Base-by-base conservation (phyloP, 495 filamentous ascomycete species). In the Trichodelitschia bisporula region DNA sequence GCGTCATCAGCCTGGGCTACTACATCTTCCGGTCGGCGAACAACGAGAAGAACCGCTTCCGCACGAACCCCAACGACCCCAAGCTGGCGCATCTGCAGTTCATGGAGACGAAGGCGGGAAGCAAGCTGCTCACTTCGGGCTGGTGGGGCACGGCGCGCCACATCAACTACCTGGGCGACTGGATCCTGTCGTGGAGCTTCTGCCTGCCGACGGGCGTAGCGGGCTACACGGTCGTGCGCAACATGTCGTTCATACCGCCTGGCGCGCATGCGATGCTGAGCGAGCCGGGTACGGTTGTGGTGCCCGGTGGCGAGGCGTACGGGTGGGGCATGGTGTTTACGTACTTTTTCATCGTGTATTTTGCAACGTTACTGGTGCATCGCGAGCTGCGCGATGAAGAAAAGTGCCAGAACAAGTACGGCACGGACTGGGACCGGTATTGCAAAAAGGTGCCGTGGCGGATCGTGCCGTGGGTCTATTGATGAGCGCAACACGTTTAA, bases 151-250 rank as follows among this genome's bases (percentile, higher is more conserved):
- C 62, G 14, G 73, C 80, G 9, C 62, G 89, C 12, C 89, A 97
- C 48, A 84, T 93, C 58, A 97, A 95, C 55, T 95, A 97, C 48
- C 51, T 90, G n/a, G 89, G 84, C 23, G 86, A 97, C 52, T 95
- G 84, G 84, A 53, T 83, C 31, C 78, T 90, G 69, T 64, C 70
- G 11, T 95, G 82, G 78, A 69, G 78, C 0, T 97, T 84, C 51
- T 77, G 70, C 35, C 57, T 97, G 14, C 86, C 89, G 0, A 93
- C 86, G 4, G 80, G 79, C 3, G 53, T 90, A 33, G 72, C 82
- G 0, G 82, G 82, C 17, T 91, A 80, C 45, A 43, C 58, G 2
- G 59, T 77, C 40, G 44, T 65, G 21, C 50, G 59, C 18, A 56
- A 58, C n/a, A 26, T 33, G 5, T 23, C 38, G n/a, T 20, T 6